Base-by-base conservation (phyloP, 495 filamentous ascomycete species). In the Talaromyces ruber region DNA sequence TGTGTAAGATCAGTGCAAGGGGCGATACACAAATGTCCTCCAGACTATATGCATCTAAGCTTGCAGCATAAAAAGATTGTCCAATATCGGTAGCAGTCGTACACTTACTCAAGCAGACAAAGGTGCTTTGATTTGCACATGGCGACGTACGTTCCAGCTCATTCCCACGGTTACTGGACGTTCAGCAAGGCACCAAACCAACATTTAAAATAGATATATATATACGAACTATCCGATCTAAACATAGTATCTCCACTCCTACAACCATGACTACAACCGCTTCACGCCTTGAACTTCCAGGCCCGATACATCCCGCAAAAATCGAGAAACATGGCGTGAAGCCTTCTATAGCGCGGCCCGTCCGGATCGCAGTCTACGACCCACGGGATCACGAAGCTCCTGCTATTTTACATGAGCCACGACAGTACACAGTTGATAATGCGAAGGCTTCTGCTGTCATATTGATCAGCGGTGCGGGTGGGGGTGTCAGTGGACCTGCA, bases 391-490 rank as follows among this genome's bases (percentile, higher is more conserved):
- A 70, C 59, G 60, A 64, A 26, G 68, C 68, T 1, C 68, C 68
- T 0, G 68, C 70, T 14, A 69, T 72, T 43, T 47, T 72, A 11
- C 70, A 72, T 51, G 64, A 66, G 24, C 70, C 70, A 8, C 62
- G 53, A 53, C 57, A 57, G 22, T 69, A 68, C 59, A 66, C 64
- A 21, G 57, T 45, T 21, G 54, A 51, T 3, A 32, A 63, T n/a
- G 60, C 58, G 3, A 58, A 66, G 25, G 62, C 62, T 22, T 68
- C 74, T 8, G 76, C 76, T 1, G 76, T 77, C 0, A 70, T 79
- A 59, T 45, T 79, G 1, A 64, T 79, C 34, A 76, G 74, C 1
- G 76, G 76, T 45, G 76, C 76, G 9, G 76, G 76, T n/a, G 76
- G 76, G 58, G 76, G 76, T 45, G 71, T 78, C 25, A 70, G 73